Conservation (phyloP, 345 rosid species). For the Dovyalis caffra region DNA sequence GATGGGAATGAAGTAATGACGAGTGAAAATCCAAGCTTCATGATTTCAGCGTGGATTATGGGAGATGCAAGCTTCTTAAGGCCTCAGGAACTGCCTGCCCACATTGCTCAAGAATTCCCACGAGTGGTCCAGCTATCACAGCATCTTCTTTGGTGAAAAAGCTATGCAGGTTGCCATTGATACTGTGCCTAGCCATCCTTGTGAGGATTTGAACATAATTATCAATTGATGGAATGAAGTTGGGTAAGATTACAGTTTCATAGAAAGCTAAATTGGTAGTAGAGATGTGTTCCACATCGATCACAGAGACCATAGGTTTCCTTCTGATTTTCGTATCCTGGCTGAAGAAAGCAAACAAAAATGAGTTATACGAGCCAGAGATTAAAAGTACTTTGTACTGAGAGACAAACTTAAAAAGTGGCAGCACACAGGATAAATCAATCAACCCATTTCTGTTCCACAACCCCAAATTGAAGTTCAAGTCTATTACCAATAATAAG, state of each 20-base stretch:
- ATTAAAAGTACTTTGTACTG: neutral
- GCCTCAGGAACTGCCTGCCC: constrained; percentile 48
- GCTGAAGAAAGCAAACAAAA: constrained; percentile 15
- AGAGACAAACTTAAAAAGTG: neutral
- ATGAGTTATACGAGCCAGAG: neutral
- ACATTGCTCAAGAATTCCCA: constrained; percentile 50
- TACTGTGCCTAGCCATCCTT: constrained; percentile 55
- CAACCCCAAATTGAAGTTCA: neutral
- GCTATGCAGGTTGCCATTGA: constrained; percentile 46
- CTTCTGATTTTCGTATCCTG: constrained; percentile 20
- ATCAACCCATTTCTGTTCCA: neutral
- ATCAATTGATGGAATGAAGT: constrained; percentile 34
- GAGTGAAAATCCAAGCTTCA: neutral
- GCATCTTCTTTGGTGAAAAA: constrained; percentile 45
- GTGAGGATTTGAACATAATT: constrained; percentile 40
- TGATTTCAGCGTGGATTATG: constrained; percentile 11
- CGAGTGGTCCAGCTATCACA: constrained; percentile 32
- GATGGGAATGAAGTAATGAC: neutral
- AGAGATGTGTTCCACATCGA: constrained; percentile 32
- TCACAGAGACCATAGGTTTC: constrained; percentile 35
- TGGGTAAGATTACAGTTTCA: constrained; percentile 46
- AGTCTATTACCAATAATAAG: neutral
- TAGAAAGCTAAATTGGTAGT: constrained; percentile 36
- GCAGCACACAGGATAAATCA: neutral
- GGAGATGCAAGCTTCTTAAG: constrained; percentile 28